Evolutionary conservation across 306 rosid genomes (phyloP), one percentile per base, ranked within the genome.

Genomic region (Abrus pulchellus): DNA sequence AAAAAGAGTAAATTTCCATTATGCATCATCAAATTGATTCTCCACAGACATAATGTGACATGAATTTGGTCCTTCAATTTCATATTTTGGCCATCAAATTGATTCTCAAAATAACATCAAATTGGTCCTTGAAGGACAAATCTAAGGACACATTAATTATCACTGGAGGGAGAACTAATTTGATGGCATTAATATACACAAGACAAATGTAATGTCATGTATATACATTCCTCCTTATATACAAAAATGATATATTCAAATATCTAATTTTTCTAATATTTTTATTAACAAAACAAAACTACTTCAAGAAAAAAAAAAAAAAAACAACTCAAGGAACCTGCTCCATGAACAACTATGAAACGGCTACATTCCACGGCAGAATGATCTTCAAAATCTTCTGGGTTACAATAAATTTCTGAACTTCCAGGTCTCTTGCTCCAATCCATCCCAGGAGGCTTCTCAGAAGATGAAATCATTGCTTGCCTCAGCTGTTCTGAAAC

Each of bases 341-440:
- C 99, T 89, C 99, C 97, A 71, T 94, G 99, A 87, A 94, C 94
- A 64, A 94, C 95, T 65, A 94, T 80, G 77, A 92, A 94, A 81
- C 85, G 88, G 53, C 85, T 84, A 36, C 74, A 83, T 32, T 87
- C 87, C 32, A 54, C 6, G 28, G 68, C 71, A 20, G 89, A 82
- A 52, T 82, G 81, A 68, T 83, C 88, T 43, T 61, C 84, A 68
- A 92, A 92, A 68, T 86, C 92, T 48, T 86, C 86, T 0, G 86
- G 79, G 53, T 59, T 65, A 73, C 82, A 83, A 36, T 77, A 78
- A 62, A 89, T 85, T 54, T 85, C 90, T 7, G 93, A 82, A 41
- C 70, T 75, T 77, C 90, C 94, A n/a, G 86, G 82, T 71, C 77
- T 81, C 90, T 88, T 92, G 86, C 97, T 94, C 99, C 99, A 94